Base-by-base conservation (phyloP, 495 filamentous ascomycete species). In the Monascus purpureus region DNA sequence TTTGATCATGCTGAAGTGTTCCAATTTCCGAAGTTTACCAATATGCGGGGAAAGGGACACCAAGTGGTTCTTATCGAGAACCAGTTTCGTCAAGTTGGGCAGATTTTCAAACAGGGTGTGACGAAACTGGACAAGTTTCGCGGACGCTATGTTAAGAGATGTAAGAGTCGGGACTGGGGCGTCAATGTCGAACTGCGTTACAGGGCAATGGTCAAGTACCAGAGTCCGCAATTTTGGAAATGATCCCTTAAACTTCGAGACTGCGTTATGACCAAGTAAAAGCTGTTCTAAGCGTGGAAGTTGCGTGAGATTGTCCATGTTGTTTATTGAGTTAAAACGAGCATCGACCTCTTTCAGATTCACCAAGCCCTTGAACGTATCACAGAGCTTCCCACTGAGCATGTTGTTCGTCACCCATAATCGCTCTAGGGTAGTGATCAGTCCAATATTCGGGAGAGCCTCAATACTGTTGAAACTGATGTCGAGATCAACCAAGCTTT, bases 361-460 rank as follows among this genome's bases (percentile, higher is more conserved):
- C 23, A 61, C 57, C 8, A 96, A 60, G 8, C 74, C 60, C 28
- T 61, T 65, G 52, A 95, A 78, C 0, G 72, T 70, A 2, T 68
- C 60, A 17, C 82, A 75, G 26, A 96, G 72, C 8, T 72, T 53
- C 2, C 84, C 85, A 13, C 70, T 60, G 3, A 96, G 61, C 31
- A 75, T 75, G 50, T 99, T 99, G 57, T 96, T 99, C 0, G 90
- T 95, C 46, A 92, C 85, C 63, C 84, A 87, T 23, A 99, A 69
- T 28, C 86, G 74, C 54, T 96, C 92, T 26, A 99, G 61, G 18
- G 70, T 75, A 8, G 58, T 70, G 34, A 99, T 56, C 32, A 72
- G 68, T 6, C 86, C 84, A 41, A 99, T 77, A 31, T 80, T 72
- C 1, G 85, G 85, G 17, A 96, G 56, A 37, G 47, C 65, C 25